These are phyloP conservation scores for Picea abies DNA, from an alignment of 83 land plant species.

Conservation along the genomic window DNA sequence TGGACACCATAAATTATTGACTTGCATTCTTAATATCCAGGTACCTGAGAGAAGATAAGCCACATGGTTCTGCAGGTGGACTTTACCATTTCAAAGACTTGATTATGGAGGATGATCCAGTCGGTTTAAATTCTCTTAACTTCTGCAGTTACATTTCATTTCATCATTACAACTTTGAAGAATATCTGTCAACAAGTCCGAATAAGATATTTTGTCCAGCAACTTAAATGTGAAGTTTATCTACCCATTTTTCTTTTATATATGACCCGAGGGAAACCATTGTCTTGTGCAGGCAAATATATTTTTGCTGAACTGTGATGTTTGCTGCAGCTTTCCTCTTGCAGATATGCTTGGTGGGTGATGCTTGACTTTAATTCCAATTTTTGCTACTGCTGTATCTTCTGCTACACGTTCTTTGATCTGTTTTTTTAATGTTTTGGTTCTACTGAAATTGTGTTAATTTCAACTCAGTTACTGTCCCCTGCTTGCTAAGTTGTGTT, in stretches of 20 bases:
- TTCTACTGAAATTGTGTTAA: neutral
- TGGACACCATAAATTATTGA: neutral
- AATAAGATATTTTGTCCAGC: neutral
- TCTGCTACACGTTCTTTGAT: neutral
- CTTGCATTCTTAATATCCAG: conserved; percentile 30
- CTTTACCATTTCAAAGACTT: conserved; percentile 88
- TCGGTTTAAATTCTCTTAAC: conserved; percentile 22
- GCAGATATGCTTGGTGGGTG: conserved; percentile 84
- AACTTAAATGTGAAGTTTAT: neutral
- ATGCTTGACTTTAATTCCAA: neutral
- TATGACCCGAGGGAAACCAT: neutral
- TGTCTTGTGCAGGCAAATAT: conserved; percentile 69
- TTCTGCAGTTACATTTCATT: neutral
- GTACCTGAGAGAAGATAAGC: conserved; percentile 95
- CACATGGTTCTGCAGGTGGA: conserved; percentile 99
- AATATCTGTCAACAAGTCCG: neutral
- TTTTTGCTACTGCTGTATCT: neutral
- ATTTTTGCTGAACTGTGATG: conserved; percentile 89
- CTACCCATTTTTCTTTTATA: neutral
- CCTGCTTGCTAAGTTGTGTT: neutral
- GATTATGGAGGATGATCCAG: conserved; percentile 96
- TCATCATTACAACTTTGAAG: neutral
- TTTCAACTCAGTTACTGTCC: neutral
- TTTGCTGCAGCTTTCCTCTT: conserved; percentile 97
- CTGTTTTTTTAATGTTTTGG: neutral